Evolutionary conservation across 305 asterid species (phyloP).

Genomic region (Plantago coronopus): DNA sequence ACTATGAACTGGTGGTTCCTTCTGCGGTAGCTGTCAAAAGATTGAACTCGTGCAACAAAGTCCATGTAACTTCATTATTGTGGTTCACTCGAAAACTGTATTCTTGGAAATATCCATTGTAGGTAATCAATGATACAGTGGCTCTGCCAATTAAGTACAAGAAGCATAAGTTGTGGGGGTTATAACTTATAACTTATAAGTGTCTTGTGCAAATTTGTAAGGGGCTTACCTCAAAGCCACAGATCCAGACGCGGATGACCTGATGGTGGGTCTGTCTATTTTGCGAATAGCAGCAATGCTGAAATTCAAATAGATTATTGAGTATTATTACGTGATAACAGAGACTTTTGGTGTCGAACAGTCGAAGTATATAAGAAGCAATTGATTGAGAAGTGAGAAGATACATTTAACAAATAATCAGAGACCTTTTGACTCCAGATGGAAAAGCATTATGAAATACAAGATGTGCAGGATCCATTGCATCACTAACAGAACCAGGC

Average conservation of each 20-base stretch:
- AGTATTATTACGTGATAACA: slow-evolving; percentile 8
- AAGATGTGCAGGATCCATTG: slow-evolving; percentile 69
- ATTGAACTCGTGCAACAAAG: slow-evolving; percentile 67
- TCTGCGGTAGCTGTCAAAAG: slow-evolving; percentile 51
- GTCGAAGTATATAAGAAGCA: too few relatives aligned
- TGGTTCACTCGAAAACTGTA: slow-evolving; percentile 55
- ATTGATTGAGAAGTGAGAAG: slow-evolving; percentile 13
- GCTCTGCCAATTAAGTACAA: slow-evolving; percentile 39
- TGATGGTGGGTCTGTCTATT: slow-evolving; percentile 44
- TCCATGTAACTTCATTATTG: slow-evolving; percentile 72
- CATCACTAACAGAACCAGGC: slow-evolving; percentile 72
- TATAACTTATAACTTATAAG: neutral
- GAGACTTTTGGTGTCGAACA: too few relatives aligned
- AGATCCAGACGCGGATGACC: slow-evolving; percentile 47
- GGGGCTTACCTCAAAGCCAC: slow-evolving; percentile 52
- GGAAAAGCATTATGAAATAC: slow-evolving; percentile 77
- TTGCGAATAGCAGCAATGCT: slow-evolving; percentile 71
- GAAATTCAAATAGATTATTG: slow-evolving; percentile 21
- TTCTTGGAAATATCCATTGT: slow-evolving; percentile 65
- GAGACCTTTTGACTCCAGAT: slow-evolving; percentile 73
- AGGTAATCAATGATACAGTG: slow-evolving; percentile 58
- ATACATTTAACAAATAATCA: slow-evolving; percentile 6
- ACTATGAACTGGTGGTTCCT: slow-evolving; percentile 20
- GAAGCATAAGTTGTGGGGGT: neutral
- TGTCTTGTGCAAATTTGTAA: slow-evolving; percentile 1